A percentile compares a stretch with the other conserved stretches of the same genome.
Evolutionary conservation across 176 grass and related monocot species (phyloP).

Genomic region (Secale cereale): DNA sequence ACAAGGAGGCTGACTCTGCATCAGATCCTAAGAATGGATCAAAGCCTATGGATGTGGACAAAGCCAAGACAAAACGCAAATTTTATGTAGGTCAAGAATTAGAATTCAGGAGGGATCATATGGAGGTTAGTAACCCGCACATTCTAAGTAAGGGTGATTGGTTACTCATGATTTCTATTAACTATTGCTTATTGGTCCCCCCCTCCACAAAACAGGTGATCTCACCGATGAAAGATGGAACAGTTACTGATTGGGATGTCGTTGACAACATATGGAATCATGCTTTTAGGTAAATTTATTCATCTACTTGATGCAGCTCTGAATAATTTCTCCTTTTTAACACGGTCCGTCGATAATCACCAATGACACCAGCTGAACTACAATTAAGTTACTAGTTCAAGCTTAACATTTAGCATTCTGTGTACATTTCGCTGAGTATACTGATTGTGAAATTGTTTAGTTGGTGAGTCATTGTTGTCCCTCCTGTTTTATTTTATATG

Average conservation of each 20-base stretch:
- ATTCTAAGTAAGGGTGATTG: neutral
- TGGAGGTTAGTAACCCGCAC: conserved; percentile 68
- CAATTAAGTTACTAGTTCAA: neutral
- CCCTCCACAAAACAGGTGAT: conserved; percentile 62
- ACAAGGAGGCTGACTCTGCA: conserved; percentile 67
- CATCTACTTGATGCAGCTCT: neutral
- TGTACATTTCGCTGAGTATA: neutral
- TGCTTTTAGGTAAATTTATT: conserved; percentile 76
- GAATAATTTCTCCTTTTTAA: conserved; percentile 3
- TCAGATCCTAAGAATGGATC: conserved; percentile 74
- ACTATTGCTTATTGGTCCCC: conserved; percentile 11
- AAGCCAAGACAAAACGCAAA: conserved; percentile 71
- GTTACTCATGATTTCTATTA: conserved; percentile 9
- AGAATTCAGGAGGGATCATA: conserved; percentile 89
- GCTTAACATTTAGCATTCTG: conserved; percentile 2
- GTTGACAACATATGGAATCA: conserved; percentile 97
- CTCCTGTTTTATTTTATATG: neutral
- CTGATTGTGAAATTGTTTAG: neutral
- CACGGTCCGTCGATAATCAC: neutral
- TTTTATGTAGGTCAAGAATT: conserved; percentile 93
- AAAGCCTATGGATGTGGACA: conserved; percentile 74
- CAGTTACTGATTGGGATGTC: conserved; percentile 94
- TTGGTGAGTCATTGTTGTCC: neutral
- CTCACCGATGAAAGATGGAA: conserved; percentile 89
- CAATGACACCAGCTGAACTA: conserved; percentile 13